Evolutionary conservation across 139 green algal species (phyloP).

Genomic region (Coccomyxa sp.): DNA sequence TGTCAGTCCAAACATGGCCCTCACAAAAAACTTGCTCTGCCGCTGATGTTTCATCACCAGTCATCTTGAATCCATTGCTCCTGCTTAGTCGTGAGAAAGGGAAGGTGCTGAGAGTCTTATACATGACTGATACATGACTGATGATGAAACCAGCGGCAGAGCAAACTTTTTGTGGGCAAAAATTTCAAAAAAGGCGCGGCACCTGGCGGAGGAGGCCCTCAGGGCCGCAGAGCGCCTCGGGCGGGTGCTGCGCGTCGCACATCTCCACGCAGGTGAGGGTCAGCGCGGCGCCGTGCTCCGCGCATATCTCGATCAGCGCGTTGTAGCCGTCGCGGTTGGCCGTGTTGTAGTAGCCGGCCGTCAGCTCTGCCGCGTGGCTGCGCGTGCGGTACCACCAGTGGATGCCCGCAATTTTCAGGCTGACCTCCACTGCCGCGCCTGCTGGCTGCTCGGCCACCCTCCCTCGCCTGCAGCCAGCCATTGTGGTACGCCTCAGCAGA

Average conservation of each 20-base stretch:
- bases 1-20: too few species aligned
- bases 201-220: conserved; percentile 78
- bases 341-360: conserved; percentile 95
- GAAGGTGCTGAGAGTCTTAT: too few species aligned
- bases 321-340: conserved; percentile 75
- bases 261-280: conserved; percentile 99
- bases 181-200: background rate
- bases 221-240: conserved; percentile 75
- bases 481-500: background rate
- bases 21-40: too few species aligned
- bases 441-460: background rate
- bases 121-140: too few species aligned
- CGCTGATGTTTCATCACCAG: too few species aligned
- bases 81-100: too few species aligned
- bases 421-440: conserved; percentile 17
- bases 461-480: background rate
- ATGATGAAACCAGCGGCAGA: too few species aligned
- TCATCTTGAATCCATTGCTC: too few species aligned
- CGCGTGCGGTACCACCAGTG: conserved; percentile 90
- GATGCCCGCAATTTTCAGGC: conserved; percentile 56
- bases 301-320: conserved; percentile 62
- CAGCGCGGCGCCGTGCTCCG: conserved; percentile 61
- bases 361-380: conserved; percentile 90
- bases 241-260: conserved; percentile 90
- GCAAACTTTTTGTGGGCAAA: too few species aligned